Percentiles rank a stretch among this genome's conserved stretches.
Conservation (phyloP, 441 rosid genomes). For the Erodium chrysanthum region DNA sequence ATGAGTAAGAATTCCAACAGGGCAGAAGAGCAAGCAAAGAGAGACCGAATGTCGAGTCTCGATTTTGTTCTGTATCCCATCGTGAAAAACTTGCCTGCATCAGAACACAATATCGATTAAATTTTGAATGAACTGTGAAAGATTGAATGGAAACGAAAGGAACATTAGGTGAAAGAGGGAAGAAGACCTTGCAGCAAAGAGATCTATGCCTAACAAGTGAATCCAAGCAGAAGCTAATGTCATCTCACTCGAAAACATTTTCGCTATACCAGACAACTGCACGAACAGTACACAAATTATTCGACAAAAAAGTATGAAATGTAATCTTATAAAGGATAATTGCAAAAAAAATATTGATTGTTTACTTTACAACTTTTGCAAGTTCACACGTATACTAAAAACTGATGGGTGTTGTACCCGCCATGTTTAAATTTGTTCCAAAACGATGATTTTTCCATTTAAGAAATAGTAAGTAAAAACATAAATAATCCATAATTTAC, state of each 20-base stretch:
- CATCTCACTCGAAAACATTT: conserved; percentile 77
- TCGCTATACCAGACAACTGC: conserved; percentile 66
- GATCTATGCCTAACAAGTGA: conserved; percentile 78
- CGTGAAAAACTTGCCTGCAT: conserved; percentile 71
- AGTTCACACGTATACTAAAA: too few relatives aligned
- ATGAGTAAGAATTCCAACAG: conserved; percentile 67
- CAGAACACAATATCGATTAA: background rate
- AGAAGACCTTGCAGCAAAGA: conserved; percentile 74
- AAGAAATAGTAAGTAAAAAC: too few relatives aligned
- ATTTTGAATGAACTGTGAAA: too few relatives aligned
- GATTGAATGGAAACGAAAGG: background rate
- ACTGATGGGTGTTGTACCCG: too few relatives aligned
- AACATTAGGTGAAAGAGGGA: background rate
- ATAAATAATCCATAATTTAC: too few relatives aligned
- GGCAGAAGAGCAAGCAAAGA: conserved; percentile 75
- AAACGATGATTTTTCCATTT: too few relatives aligned
- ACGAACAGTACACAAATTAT: background rate
- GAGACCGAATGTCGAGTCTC: conserved; percentile 90
- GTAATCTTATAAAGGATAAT: background rate
- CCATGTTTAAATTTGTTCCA: too few relatives aligned
- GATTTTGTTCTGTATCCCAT: conserved; percentile 57
- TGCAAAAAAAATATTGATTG: too few relatives aligned
- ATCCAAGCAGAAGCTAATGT: conserved; percentile 92
- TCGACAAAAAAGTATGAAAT: background rate
- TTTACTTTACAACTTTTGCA: too few relatives aligned